These are phyloP conservation scores for Cryptococcus sp. DNA, from an alignment of 1,284 basidiomycete genomes.

Conservation along the genomic window DNA sequence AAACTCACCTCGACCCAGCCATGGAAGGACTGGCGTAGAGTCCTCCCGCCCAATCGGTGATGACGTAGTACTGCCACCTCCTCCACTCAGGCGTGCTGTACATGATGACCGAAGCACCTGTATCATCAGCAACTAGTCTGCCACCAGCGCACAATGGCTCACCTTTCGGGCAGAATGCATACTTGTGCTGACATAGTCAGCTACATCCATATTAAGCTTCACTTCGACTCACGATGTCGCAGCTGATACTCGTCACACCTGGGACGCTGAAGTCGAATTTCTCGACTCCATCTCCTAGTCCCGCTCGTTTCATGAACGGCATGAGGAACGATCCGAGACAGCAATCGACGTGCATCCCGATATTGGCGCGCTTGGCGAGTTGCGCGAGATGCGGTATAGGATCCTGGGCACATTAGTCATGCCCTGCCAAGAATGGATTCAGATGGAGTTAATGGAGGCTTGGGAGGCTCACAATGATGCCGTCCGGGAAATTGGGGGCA, in stretches of 20 bases:
- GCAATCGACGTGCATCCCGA: slow-evolving; percentile 89
- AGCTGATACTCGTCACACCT: slow-evolving; percentile 84
- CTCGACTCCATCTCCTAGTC: slow-evolving; percentile 38
- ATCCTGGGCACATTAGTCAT: slow-evolving; percentile 53
- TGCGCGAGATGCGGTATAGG: slow-evolving; percentile 74
- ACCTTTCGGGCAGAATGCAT: slow-evolving; percentile 57
- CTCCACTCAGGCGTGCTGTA: slow-evolving; percentile 70
- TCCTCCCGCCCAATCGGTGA: slow-evolving; percentile 67
- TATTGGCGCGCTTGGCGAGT: slow-evolving; percentile 68
- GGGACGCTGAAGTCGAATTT: slow-evolving; percentile 80
- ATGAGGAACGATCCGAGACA: slow-evolving; percentile 89
- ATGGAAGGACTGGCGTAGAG: slow-evolving; percentile 55
- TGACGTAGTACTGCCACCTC: slow-evolving; percentile 76
- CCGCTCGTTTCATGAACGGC: slow-evolving; percentile 68
- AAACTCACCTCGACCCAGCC: slow-evolving; percentile 72
- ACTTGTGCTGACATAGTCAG: slow-evolving; percentile 36
- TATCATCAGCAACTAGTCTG: slow-evolving; percentile 2
- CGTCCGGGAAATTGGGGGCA: slow-evolving; percentile 87
- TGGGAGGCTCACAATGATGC: slow-evolving; percentile 53
- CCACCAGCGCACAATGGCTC: neutral
- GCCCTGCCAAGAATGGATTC: no score
- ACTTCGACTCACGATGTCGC: slow-evolving; percentile 64
- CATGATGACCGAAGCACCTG: slow-evolving; percentile 91
- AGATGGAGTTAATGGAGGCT: no score
- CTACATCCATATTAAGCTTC: neutral